These are phyloP conservation scores for Lindgomyces ingoldianus DNA, from an alignment of 495 filamentous ascomycete genomes.

Conservation along the genomic window DNA sequence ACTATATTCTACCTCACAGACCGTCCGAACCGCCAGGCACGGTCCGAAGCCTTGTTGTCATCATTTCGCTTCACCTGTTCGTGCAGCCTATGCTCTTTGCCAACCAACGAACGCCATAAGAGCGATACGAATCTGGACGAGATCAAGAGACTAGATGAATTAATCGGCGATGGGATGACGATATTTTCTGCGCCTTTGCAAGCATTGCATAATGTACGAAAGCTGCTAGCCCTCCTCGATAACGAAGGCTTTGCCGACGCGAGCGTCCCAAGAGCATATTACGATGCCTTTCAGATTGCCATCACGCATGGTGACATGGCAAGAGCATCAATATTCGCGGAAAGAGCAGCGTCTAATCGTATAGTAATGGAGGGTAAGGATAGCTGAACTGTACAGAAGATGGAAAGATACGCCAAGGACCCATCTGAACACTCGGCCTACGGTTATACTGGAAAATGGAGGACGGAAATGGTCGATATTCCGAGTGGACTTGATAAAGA, in stretches of 20 bases:
- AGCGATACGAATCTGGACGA: too few species aligned
- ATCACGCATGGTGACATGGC: constrained; percentile 50
- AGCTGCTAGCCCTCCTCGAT: neutral
- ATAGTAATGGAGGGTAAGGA: constrained; percentile 30
- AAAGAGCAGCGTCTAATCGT: constrained; percentile 42
- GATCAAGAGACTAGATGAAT: neutral
- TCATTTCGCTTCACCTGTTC: too few species aligned
- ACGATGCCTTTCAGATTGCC: constrained; percentile 52
- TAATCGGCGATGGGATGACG: neutral
- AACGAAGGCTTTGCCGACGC: neutral
- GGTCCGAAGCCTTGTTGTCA: too few species aligned
- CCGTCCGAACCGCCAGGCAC: neutral
- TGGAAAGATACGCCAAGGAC: constrained; percentile 36
- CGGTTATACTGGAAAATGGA: constrained; percentile 46
- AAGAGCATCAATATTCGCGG: constrained; percentile 51
- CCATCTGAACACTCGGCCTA: constrained; percentile 29
- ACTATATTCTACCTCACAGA: neutral
- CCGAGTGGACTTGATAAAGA: constrained; percentile 41
- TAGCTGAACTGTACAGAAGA: constrained; percentile 15
- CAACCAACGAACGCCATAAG: too few species aligned
- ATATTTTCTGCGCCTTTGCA: neutral
- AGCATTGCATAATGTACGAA: neutral
- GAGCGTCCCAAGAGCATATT: constrained; percentile 37
- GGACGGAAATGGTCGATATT: constrained; percentile 32
- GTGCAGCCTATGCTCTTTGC: too few species aligned